Base-by-base conservation (phyloP, 2,329 filamentous ascomycete species). In the Trichoderma koningii region DNA sequence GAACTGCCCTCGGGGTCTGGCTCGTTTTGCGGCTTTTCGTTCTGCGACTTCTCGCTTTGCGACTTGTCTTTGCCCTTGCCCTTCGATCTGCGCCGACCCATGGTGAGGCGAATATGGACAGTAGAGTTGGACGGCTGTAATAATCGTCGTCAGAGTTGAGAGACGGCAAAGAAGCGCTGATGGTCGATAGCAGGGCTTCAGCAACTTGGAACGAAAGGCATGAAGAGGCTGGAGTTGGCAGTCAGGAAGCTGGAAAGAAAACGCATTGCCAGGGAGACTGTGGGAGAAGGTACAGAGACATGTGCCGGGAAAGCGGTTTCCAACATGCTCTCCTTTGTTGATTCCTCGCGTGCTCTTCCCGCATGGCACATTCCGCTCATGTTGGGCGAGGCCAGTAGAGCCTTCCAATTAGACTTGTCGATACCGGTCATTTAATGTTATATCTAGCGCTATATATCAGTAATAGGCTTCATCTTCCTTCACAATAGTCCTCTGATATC, bases 391-490 rank as follows among this genome's bases (percentile, higher is more conserved):
- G 23, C 26, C 34, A 34, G 51, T 21, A 60, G 15, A 60, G 30
- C 28, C 30, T 41, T 34, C 30, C 15, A 41, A 41, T 26, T 59
- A 26, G 50, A n/a, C 34, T 41, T 62, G 17, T 26, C 26, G 44
- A 38, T 41, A 50, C 59, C 26, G 10, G 26, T 63, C 47, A 44
- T 50, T 64, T 60, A 51, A 70, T 62, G 30, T 55, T 65, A 7
- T 51, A 59, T 44, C 48, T 62, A 48, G 69, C 64, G 38, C 57
- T 66, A 9, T 48, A 63, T 6, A 51, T 45, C 50, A 42, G 21
- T n/a, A 41, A 23, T 50, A 56, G 63, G 52, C 55, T 55, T 66
- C 53, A 65, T 68, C 26, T 69, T 38, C 28, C 42, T 14, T n/a
- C 28, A 14, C 44, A 10, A 17, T 17, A 44, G 34, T 44, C 34